Percentiles rank a stretch among this genome's conserved stretches.
Evolutionary conservation across 2,329 filamentous ascomycete species (phyloP).

Genomic region (Ceratocystis lukuohia): DNA sequence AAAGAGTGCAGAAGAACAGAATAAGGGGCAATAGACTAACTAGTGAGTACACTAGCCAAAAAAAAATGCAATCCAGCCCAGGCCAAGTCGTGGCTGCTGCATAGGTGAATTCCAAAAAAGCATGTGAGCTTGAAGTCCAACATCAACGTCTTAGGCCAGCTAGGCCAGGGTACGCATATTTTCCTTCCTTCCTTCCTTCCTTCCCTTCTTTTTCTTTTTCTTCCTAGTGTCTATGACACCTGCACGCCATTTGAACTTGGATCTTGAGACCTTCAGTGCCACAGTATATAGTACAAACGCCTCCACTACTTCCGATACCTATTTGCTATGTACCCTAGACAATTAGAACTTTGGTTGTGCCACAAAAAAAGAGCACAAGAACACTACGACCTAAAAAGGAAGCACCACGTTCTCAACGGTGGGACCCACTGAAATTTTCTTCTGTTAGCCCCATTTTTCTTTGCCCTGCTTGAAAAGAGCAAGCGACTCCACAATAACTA

Average conservation of each 20-base stretch:
- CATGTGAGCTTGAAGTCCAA: neutral
- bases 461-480: neutral
- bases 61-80: neutral
- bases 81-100: neutral
- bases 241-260: neutral
- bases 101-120: neutral
- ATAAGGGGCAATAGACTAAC: neutral
- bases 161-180: neutral
- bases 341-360: neutral
- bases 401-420: neutral
- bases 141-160: neutral
- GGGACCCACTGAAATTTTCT: conserved; percentile 4
- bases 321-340: neutral
- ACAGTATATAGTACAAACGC: neutral
- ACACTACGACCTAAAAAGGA: neutral
- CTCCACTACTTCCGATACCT: neutral
- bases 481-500: neutral
- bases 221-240: neutral
- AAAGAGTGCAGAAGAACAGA: neutral
- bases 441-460: neutral
- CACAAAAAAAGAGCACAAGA: neutral
- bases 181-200: neutral
- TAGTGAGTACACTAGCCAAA: neutral
- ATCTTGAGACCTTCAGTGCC: neutral
- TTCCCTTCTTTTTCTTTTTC: neutral